Base-by-base conservation (phyloP, 164 flowering plant genomes). In the Malania oleifera region DNA sequence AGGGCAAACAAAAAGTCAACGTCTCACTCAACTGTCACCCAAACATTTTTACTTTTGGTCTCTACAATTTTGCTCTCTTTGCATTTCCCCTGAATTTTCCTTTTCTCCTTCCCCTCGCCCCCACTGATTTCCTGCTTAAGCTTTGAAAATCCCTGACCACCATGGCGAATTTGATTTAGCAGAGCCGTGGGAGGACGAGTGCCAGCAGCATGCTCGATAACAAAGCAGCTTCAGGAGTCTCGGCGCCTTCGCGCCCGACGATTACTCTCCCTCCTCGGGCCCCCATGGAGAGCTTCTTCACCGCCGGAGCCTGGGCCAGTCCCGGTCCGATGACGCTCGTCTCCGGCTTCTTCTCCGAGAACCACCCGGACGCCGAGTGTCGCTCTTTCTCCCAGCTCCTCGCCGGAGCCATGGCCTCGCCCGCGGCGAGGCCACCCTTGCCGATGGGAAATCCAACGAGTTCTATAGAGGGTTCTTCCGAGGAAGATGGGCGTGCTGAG, bases 271-370 rank as follows among this genome's bases (percentile, higher is more conserved):
- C 97, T 0, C 82, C 86, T 0, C 71, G 87, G 4, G 60, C 84
- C 0, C 45, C 86, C 9, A 46, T 73, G 47, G 96, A 83, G 26
- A 49, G 63, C 50, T 19, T 82, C 40, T 84, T 82, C 67, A 7
- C 56, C 4, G 80, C 78, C 18, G 74, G 77, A n/a, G 23, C 56
- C 28, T 80, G 74, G 19, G 62, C 66, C 5, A 92, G 96, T 51
- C 98, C 98, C 3, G 96, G 98, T n/a, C 97, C 98, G 20, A 71
- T 92, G 88, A 84, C 96, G 0, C 72, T 92, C 11, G 89, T 87
- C 12, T 84, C 95, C 23, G 66, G 57, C 60, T 85, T 85, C 76
- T 85, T 89, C 78, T 46, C 91, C 27, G 92, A 84, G 13, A 62
- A 60, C 56, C 73, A 68, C 41, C 76, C 87, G 1, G 87, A 82